A percentile compares a stretch with the other conserved stretches of the same genome.
phyloP scores from a whole-genome alignment of 2,329 filamentous ascomycete genomes.

The Cytospora chrysosperma region DNA sequence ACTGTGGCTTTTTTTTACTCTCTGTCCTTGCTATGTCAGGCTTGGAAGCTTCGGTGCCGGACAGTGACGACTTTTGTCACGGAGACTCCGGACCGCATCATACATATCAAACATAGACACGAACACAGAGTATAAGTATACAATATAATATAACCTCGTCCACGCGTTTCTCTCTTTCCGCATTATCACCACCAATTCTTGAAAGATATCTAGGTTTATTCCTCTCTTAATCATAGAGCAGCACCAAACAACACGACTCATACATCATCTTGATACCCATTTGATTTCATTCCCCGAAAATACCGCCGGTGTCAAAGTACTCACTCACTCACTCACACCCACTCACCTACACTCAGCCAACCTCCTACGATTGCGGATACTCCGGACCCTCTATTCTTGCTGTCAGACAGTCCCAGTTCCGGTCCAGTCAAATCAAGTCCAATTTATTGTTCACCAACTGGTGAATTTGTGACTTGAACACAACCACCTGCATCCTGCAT shows the following conservation, averaged over 20 bases:
- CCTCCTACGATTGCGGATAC: background rate
- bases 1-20: too few species aligned
- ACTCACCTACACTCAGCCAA: background rate
- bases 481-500: too few species aligned
- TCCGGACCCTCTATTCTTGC: background rate
- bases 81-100: background rate
- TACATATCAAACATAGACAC: conserved; percentile 3
- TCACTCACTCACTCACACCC: background rate
- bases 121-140: too few species aligned
- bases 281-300: background rate
- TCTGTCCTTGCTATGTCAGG: too few species aligned
- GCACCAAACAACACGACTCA: background rate
- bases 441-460: background rate
- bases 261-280: conserved; percentile 2
- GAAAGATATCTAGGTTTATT: background rate
- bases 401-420: too few species aligned
- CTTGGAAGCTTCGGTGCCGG: background rate
- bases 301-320: too few species aligned
- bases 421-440: too few species aligned
- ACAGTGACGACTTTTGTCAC: conserved; percentile 12
- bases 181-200: background rate
- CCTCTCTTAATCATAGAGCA: too few species aligned
- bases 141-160: too few species aligned
- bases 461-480: background rate
- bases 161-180: background rate